Percentiles rank a stretch among this genome's conserved stretches.
phyloP scores from a whole-genome alignment of 371 early-diverging fungal species.

The Nosema muscidifuracis region DNA sequence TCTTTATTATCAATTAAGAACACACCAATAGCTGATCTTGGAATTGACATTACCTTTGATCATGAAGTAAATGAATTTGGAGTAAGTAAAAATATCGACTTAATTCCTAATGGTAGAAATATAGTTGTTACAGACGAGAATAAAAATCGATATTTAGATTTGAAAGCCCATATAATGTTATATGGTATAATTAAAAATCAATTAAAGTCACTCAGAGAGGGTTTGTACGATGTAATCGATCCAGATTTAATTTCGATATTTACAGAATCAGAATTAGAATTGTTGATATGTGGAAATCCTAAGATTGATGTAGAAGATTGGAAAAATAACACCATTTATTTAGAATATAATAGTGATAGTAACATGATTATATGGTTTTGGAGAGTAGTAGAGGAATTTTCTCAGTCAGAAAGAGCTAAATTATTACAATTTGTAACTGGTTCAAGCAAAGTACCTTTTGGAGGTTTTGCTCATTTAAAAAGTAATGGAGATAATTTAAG shows the following conservation, averaged over 20 bases:
- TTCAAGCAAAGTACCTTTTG: slow-evolving; percentile 88
- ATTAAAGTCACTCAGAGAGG: slow-evolving; percentile 78
- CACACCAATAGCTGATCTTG: slow-evolving; percentile 83
- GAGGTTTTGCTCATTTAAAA: slow-evolving; percentile 83
- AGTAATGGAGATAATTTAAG: slow-evolving; percentile 84
- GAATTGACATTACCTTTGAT: slow-evolving; percentile 84
- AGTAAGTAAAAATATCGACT: slow-evolving; percentile 71
- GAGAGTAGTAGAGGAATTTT: slow-evolving; percentile 87
- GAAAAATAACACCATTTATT: slow-evolving; percentile 88
- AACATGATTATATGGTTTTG: slow-evolving; percentile 95
- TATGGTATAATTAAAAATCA: slow-evolving; percentile 79
- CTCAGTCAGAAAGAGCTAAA: slow-evolving; percentile 88
- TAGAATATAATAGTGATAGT: slow-evolving; percentile 73
- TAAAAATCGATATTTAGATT: slow-evolving; percentile 84
- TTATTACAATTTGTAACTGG: slow-evolving; percentile 93
- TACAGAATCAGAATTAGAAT: slow-evolving; percentile 92
- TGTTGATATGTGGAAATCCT: slow-evolving; percentile 88
- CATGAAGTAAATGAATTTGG: slow-evolving; percentile 87
- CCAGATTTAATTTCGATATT: slow-evolving; percentile 78
- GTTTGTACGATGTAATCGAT: slow-evolving; percentile 90
- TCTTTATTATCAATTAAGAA: slow-evolving; percentile 89
- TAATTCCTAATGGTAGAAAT: slow-evolving; percentile 78
- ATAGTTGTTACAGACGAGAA: slow-evolving; percentile 85
- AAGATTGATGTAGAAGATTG: slow-evolving; percentile 97
- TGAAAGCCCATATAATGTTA: slow-evolving; percentile 78